phyloP scores from a whole-genome alignment of 805 yeast genomes.

The Saccharomyces mikatae region DNA sequence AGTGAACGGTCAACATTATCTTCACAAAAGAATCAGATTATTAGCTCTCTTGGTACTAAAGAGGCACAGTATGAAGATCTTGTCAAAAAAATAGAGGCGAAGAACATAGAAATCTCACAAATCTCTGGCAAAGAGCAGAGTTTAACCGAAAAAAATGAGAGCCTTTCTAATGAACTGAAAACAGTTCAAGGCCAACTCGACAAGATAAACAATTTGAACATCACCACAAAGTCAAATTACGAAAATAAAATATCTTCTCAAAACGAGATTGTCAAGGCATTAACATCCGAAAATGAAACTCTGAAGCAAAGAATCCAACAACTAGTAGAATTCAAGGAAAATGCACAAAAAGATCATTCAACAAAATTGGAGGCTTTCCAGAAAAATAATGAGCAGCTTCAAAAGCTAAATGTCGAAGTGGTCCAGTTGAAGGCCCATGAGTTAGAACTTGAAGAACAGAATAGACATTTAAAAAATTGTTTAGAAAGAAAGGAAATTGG shows the following conservation, averaged over 20 bases:
- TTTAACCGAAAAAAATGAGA: conserved; percentile 7
- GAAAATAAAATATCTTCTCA: conserved; percentile 33
- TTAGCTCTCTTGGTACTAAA: conserved; percentile 18
- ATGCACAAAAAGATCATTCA: conserved; percentile 13
- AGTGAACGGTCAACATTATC: conserved; percentile 15
- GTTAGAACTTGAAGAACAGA: conserved; percentile 23
- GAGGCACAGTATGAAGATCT: conserved; percentile 23
- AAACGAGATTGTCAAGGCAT: conserved; percentile 27
- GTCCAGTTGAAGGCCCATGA: conserved; percentile 25
- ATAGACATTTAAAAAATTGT: conserved; percentile 16
- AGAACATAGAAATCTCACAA: conserved; percentile 8
- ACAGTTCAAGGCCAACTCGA: conserved; percentile 5
- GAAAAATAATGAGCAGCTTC: conserved; percentile 23
- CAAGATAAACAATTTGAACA: conserved; percentile 13
- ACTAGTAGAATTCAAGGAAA: conserved; percentile 14
- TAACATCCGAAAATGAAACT: conserved; percentile 24
- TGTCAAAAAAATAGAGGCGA: conserved; percentile 3
- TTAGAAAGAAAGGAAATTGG: conserved; percentile 12
- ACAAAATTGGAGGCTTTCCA: conserved; percentile 14
- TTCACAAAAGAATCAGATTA: conserved; percentile 20
- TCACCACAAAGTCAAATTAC: conserved; percentile 19
- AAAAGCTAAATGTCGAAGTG: conserved; percentile 25
- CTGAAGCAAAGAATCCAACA: conserved; percentile 15
- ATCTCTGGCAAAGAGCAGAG: conserved; percentile 7
- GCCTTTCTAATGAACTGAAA: conserved; percentile 5